These are phyloP conservation scores for Akanthomyces dipterigenus DNA, from an alignment of 2,329 filamentous ascomycete species.

Conservation along the genomic window DNA sequence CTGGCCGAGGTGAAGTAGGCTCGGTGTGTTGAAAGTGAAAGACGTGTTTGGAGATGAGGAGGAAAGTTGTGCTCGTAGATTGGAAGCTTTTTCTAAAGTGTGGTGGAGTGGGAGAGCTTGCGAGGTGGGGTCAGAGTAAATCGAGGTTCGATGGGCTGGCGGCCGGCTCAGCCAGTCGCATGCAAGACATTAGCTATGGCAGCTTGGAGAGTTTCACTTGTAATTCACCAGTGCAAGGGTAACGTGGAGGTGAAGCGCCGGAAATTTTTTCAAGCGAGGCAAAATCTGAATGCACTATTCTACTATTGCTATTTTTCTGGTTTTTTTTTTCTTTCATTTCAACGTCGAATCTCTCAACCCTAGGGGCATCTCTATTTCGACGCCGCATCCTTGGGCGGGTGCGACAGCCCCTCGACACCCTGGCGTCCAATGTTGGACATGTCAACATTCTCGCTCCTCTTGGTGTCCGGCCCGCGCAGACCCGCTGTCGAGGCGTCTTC, in stretches of 20 bases:
- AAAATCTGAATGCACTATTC: not conserved
- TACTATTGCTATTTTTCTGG: too few species aligned
- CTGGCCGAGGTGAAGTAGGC: not conserved
- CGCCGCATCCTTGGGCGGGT: conserved; percentile 9
- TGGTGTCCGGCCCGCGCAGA: conserved; percentile 53
- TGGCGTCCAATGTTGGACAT: conserved; percentile 58
- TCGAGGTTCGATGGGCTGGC: not conserved
- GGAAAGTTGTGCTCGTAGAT: not conserved
- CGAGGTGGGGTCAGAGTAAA: not conserved
- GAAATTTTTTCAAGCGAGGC: not conserved
- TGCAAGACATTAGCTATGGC: not conserved
- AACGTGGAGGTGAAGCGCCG: too few species aligned
- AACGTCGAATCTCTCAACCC: not conserved
- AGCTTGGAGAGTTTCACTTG: too few species aligned
- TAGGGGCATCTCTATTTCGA: not conserved
- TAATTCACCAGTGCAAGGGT: too few species aligned
- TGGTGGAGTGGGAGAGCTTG: not conserved
- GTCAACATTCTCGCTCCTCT: conserved; percentile 41
- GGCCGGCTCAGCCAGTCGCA: not conserved
- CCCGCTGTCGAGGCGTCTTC: conserved; percentile 42
- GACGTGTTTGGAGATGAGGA: not conserved
- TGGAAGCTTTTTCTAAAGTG: not conserved
- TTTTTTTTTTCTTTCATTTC: not conserved
- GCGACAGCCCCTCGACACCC: conserved; percentile 47
- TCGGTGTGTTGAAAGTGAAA: not conserved